Evolutionary conservation across 176 grass and related monocot genomes (phyloP).

Genomic region (Carex kokanica): DNA sequence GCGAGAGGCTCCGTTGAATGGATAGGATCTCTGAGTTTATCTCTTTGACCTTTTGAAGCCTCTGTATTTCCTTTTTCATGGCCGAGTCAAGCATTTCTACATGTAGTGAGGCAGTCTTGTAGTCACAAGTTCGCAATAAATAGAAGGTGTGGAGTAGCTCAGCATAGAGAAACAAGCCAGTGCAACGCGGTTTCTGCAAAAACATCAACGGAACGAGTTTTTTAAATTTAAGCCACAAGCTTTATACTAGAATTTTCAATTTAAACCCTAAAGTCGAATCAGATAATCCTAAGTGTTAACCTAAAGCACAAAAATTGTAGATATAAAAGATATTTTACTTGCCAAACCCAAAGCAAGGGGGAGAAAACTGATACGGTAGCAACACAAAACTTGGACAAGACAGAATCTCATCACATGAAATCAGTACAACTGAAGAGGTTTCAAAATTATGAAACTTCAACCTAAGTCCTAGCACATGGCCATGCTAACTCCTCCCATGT

Average conservation of each 20-base stretch:
- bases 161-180: slow-evolving; percentile 85
- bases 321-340: neutral
- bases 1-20: slow-evolving; percentile 45
- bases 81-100: slow-evolving; percentile 61
- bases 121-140: slow-evolving; percentile 80
- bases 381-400: neutral
- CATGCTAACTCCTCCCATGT: neutral
- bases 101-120: slow-evolving; percentile 62
- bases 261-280: neutral
- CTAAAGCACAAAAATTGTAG: neutral
- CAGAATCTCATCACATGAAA: neutral
- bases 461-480: neutral
- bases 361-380: neutral
- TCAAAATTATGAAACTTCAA: neutral
- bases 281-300: neutral
- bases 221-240: neutral
- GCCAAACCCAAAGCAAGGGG: neutral
- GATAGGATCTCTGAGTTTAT: slow-evolving; percentile 45
- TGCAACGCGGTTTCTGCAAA: slow-evolving; percentile 60
- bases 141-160: slow-evolving; percentile 82
- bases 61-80: slow-evolving; percentile 64
- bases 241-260: neutral
- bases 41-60: slow-evolving; percentile 37
- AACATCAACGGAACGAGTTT: neutral
- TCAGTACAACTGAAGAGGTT: neutral